Conservation (phyloP, 1,139 yeast genomes). For the Hyphopichia fennica region DNA sequence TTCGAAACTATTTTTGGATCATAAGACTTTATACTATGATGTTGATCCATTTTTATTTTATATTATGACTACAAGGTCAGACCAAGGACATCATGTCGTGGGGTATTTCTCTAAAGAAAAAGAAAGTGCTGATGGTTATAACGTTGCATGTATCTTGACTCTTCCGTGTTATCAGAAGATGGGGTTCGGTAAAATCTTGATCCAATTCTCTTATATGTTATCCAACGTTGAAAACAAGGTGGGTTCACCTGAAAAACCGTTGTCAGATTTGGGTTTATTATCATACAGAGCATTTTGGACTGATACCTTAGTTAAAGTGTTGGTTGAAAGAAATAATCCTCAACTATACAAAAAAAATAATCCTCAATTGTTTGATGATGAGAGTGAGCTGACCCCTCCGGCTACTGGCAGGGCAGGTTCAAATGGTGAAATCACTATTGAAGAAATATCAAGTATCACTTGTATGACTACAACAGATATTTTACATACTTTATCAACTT, state of each 20-base stretch:
- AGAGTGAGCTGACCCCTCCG: constrained; percentile 23
- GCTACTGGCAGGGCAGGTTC: constrained; percentile 13
- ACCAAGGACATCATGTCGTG: constrained; percentile 88
- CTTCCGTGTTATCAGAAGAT: constrained; percentile 93
- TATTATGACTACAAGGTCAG: constrained; percentile 89
- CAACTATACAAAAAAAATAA: constrained; percentile 40
- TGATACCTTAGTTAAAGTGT: constrained; percentile 73
- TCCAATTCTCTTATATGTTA: constrained; percentile 89
- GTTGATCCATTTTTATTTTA: constrained; percentile 96
- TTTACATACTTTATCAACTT: constrained; percentile 85
- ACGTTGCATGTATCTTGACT: constrained; percentile 94
- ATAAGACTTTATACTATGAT: constrained; percentile 92
- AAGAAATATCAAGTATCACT: constrained; percentile 81
- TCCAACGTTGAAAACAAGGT: constrained; percentile 84
- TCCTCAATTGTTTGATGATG: constrained; percentile 30
- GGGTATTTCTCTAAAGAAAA: constrained; percentile 97
- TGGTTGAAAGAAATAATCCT: constrained; percentile 62
- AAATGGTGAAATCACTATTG: constrained; percentile 77
- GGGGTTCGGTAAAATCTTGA: constrained; percentile 89
- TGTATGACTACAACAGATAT: constrained; percentile 98
- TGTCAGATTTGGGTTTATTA: constrained; percentile 88
- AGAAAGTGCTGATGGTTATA: constrained; percentile 93
- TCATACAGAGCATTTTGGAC: constrained; percentile 98
- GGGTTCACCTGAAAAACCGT: constrained; percentile 97
- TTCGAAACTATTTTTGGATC: constrained; percentile 87